Percentiles rank a stretch among this genome's conserved stretches.
Conservation (phyloP, 257 asterid genomes). For the Petunia axillaris region DNA sequence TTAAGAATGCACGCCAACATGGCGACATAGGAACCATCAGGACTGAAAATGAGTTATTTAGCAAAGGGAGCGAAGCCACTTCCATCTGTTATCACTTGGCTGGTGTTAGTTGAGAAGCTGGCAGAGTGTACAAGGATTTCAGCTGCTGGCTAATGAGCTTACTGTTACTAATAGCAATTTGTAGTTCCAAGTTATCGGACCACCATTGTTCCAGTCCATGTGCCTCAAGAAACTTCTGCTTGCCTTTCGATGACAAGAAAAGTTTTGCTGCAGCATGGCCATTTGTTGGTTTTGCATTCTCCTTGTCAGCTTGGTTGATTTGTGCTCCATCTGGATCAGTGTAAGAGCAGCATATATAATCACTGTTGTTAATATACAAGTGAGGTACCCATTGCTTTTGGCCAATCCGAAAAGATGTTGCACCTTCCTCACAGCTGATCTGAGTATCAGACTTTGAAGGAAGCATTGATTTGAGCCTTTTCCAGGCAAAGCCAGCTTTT, state of each 20-base stretch:
- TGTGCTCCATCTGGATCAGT: constrained; percentile 57
- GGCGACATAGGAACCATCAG: background rate
- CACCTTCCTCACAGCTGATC: constrained; percentile 30
- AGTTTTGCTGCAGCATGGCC: constrained; percentile 64
- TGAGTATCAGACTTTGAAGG: constrained; percentile 47
- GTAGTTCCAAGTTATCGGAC: constrained; percentile 89
- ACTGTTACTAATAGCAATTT: constrained; percentile 72
- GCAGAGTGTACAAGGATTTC: constrained; percentile 71
- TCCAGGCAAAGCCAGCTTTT: constrained; percentile 78
- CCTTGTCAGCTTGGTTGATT: constrained; percentile 49
- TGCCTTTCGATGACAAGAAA: constrained; percentile 80
- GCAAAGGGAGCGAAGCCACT: constrained; percentile 6
- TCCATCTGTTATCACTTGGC: constrained; percentile 35
- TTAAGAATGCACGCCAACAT: background rate
- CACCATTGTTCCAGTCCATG: constrained; percentile 99
- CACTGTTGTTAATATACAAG: constrained; percentile 86
- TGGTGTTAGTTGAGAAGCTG: constrained; percentile 56
- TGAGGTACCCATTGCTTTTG: constrained; percentile 84
- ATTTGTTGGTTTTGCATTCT: constrained; percentile 51
- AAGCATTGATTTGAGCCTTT: constrained; percentile 63
- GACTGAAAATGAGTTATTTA: constrained; percentile 24
- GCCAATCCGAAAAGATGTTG: constrained; percentile 43
- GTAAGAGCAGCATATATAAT: constrained; percentile 89
- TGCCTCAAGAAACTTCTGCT: constrained; percentile 94
- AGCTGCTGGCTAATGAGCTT: constrained; percentile 90